These are phyloP conservation scores for Protea cynaroides DNA, from an alignment of 164 flowering plant genomes.

Conservation along the genomic window DNA sequence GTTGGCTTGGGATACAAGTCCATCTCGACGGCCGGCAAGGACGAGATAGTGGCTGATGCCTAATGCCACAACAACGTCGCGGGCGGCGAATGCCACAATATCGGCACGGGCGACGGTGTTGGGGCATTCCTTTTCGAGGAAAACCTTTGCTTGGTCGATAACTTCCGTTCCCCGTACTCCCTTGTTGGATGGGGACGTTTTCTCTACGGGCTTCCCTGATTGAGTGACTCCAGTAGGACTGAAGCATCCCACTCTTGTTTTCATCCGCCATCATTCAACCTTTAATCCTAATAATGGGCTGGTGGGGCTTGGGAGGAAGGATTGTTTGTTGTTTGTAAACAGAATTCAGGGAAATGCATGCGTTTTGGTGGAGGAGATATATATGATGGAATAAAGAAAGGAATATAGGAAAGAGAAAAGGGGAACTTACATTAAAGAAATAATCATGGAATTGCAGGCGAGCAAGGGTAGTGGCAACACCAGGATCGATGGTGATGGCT, in stretches of 20 bases:
- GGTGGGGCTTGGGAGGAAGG: no score
- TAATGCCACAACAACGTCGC: constrained; percentile 15
- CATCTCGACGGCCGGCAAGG: constrained; percentile 25
- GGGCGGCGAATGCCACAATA: constrained; percentile 22
- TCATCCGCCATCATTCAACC: no score
- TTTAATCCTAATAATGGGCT: no score
- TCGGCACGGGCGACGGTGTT: constrained; percentile 30
- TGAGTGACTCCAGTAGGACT: constrained; percentile 22
- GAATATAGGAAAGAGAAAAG: no score
- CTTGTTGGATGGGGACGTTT: constrained; percentile 13
- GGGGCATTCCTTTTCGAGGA: constrained; percentile 22
- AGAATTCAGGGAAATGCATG: no score
- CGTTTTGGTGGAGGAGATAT: no score
- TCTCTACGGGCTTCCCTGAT: constrained; percentile 17
- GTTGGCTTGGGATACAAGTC: constrained; percentile 9
- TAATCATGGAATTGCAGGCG: constrained; percentile 31
- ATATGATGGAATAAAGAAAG: no score
- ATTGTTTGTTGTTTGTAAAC: no score
- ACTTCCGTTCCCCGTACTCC: constrained; percentile 17
- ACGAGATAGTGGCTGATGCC: constrained; percentile 11
- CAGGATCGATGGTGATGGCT: background rate
- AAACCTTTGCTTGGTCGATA: constrained; percentile 21
- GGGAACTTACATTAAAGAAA: constrained; percentile 21
- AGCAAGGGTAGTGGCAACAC: constrained; percentile 13
- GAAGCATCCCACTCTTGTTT: constrained; percentile 37